Evolutionary conservation across 306 rosid species (phyloP), one percentile per base, ranked within the genome.

Genomic region (Dicorynia guianensis): DNA sequence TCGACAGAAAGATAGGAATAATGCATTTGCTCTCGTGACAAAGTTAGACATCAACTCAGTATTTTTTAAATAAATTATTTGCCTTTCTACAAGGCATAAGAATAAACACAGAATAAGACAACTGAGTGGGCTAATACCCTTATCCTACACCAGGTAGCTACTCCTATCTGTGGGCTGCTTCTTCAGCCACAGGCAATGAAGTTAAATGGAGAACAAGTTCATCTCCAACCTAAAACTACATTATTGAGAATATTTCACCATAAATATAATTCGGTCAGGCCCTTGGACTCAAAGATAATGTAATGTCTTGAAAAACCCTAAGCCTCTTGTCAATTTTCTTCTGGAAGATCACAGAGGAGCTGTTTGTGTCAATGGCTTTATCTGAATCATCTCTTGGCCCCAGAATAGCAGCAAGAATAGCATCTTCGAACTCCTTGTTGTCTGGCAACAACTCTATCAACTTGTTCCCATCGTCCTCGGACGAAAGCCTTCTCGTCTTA

Each of bases 131-230:
- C 72, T 66, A 64, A 36, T 18, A 52, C 62, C 44, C 12, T 40
- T 5, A 70, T 18, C 46, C 74, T 65, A 30, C 34, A 39, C n/a
- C n/a, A 38, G 63, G 68, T 53, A 72, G 63, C 80, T 68, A 63
- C 56, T 63, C 58, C 77, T 72, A 64, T 68, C 34, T 15, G 4
- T 30, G 56, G 30, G 30, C 30, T 25, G 30, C 30, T 58, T 46
- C 67, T 18, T 69, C 74, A 61, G 69, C 79, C 73, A 42, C 50
- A 60, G 39, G 69, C 71, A 63, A 50, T 60, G 9, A 67, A 82
- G 44, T 55, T n/a, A n/a, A 49, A 66, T 80, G 99, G 99, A 95
- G 99, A 95, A 92, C 93, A 95, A 95, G 99, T 71, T 82, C 88
- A 89, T 95, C 98, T 92, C 97, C 92, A 79, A 63, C 79, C 91